phyloP scores from a whole-genome alignment of 306 rosid species.

The Cicer pinnatifidum region DNA sequence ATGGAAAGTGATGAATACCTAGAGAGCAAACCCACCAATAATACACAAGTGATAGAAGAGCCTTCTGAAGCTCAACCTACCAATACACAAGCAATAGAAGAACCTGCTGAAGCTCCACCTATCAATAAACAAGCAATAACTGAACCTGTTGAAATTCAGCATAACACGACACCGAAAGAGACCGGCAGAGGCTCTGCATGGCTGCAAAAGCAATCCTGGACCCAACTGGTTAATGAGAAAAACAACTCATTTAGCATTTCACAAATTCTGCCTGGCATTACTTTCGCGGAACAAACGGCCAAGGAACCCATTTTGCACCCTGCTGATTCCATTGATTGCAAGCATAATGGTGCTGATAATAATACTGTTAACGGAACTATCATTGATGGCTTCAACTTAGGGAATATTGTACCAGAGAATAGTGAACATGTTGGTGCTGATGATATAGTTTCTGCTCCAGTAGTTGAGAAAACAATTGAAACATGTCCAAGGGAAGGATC shows the following conservation, averaged over 20 bases:
- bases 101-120: constrained; percentile 40
- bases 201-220: constrained; percentile 81
- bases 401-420: constrained; percentile 41
- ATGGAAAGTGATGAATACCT: constrained; percentile 19
- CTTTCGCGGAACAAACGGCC: constrained; percentile 47
- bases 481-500: constrained; percentile 45
- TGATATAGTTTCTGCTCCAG: constrained; percentile 37
- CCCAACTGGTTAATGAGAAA: constrained; percentile 60
- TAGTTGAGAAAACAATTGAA: constrained; percentile 45
- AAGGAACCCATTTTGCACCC: constrained; percentile 37
- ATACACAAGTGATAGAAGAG: constrained; percentile 5
- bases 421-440: constrained; percentile 42
- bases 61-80: constrained; percentile 48
- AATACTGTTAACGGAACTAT: constrained; percentile 34
- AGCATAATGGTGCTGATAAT: constrained; percentile 37
- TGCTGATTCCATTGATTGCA: constrained; percentile 44
- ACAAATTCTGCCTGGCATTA: constrained; percentile 55
- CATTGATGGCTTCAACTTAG: constrained; percentile 35
- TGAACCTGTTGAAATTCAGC: constrained; percentile 47
- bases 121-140: neutral
- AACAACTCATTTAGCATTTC: constrained; percentile 67
- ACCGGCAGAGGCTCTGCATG: constrained; percentile 74
- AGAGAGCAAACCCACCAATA: constrained; percentile 27
- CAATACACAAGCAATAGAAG: constrained; percentile 24
- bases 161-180: constrained; percentile 42